phyloP scores from a whole-genome alignment of 768 basidiomycete species.

The Candolleomyces aberdarensis region DNA sequence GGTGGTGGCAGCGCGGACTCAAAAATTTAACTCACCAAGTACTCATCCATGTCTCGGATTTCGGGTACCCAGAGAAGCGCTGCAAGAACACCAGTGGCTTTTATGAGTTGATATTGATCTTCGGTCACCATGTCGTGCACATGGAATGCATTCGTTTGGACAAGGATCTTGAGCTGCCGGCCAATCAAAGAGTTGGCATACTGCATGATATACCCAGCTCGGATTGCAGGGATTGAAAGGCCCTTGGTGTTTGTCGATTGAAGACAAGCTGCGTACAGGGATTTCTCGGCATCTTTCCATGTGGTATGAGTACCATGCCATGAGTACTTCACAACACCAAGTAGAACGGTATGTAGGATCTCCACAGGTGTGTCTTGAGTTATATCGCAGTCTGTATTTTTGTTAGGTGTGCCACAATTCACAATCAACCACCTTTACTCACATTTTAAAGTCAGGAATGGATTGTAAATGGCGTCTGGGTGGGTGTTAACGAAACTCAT shows the following conservation, averaged over 20 bases:
- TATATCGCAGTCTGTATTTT: conserved; percentile 25
- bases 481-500: not conserved
- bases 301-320: conserved; percentile 34
- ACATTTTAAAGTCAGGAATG: not conserved
- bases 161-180: conserved; percentile 7
- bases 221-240: conserved; percentile 29
- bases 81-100: conserved; percentile 29
- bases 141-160: conserved; percentile 7
- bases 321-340: conserved; percentile 40
- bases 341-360: conserved; percentile 41
- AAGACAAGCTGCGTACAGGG: conserved; percentile 24
- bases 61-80: conserved; percentile 40
- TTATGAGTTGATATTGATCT: conserved; percentile 23
- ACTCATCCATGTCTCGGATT: conserved; percentile 33
- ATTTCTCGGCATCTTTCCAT: conserved; percentile 25
- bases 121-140: conserved; percentile 1
- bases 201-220: conserved; percentile 40
- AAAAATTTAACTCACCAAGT: conserved; percentile 22
- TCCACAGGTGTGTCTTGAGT: conserved; percentile 36
- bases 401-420: not conserved
- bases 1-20: too few relatives aligned
- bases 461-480: not conserved
- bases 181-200: conserved; percentile 40
- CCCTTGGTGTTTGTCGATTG: conserved; percentile 29
- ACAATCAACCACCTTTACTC: not conserved